Evolutionary conservation across 192 early-diverging fungal genomes (phyloP).

Genomic region (Helicostylum pulchrum): DNA sequence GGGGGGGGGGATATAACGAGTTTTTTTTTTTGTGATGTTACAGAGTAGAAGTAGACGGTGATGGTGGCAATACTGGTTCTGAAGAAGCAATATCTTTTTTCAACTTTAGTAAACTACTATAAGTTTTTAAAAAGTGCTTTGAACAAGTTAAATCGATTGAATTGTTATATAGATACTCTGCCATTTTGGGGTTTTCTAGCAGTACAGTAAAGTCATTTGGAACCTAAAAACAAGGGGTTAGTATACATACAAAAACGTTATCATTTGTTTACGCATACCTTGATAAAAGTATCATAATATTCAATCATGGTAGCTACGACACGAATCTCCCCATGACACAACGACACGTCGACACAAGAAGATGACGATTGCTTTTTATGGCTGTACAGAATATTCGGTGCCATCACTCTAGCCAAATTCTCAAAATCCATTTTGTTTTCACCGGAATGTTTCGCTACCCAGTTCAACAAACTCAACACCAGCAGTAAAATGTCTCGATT

Average conservation of each 20-base stretch:
- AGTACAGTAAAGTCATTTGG: slow-evolving; percentile 6
- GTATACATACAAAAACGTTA: not conserved
- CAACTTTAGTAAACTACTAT: slow-evolving; percentile 5
- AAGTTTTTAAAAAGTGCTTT: slow-evolving; percentile 12
- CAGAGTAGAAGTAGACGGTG: slow-evolving; percentile 4
- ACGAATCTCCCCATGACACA: slow-evolving; percentile 17
- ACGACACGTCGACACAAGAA: not conserved
- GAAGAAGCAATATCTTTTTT: slow-evolving; percentile 1
- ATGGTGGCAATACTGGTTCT: slow-evolving; percentile 1
- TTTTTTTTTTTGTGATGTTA: no score
- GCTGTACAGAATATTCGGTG: slow-evolving; percentile 45
- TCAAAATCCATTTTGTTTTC: slow-evolving; percentile 23
- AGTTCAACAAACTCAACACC: slow-evolving; percentile 14
- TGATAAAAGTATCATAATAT: slow-evolving; percentile 18
- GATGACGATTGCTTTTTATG: slow-evolving; percentile 23
- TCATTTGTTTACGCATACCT: not conserved
- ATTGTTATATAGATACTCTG: not conserved
- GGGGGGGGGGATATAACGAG: no score
- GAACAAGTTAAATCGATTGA: slow-evolving; percentile 5
- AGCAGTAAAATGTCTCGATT: slow-evolving; percentile 21
- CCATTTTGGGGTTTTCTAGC: slow-evolving; percentile 10
- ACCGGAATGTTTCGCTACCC: slow-evolving; percentile 13
- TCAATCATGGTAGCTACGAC: slow-evolving; percentile 20
- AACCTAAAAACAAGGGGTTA: slow-evolving; percentile 1
- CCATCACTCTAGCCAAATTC: slow-evolving; percentile 24